These are phyloP conservation scores for Chaetoceros muelleri DNA, from an alignment of 108 stramenopile genomes.

Conservation along the genomic window DNA sequence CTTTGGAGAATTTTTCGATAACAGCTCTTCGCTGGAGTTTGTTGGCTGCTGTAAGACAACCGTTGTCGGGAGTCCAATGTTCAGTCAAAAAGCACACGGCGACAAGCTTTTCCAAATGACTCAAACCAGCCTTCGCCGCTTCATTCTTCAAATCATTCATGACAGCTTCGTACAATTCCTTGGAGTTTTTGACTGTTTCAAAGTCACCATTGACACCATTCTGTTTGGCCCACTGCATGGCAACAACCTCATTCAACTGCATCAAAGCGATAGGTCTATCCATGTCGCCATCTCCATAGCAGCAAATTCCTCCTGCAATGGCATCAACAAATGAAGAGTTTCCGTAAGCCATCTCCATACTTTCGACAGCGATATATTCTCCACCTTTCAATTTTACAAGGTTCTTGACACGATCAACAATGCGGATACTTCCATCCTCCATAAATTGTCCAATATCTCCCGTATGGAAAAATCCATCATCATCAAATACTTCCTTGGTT, in stretches of 20 bases:
- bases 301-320: slow-evolving; percentile 65
- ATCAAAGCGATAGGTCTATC: slow-evolving; percentile 76
- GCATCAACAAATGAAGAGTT: slow-evolving; percentile 67
- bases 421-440: slow-evolving; percentile 65
- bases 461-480: slow-evolving; percentile 76
- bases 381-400: slow-evolving; percentile 90
- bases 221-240: slow-evolving; percentile 65
- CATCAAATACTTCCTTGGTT: slow-evolving; percentile 66
- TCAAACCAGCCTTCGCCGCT: slow-evolving; percentile 58
- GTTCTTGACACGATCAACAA: slow-evolving; percentile 90
- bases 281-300: slow-evolving; percentile 86
- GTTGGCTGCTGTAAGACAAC: slow-evolving; percentile 80
- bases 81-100: slow-evolving; percentile 39
- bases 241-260: slow-evolving; percentile 45
- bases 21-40: slow-evolving; percentile 78
- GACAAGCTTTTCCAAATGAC: slow-evolving; percentile 64
- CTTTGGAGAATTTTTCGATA: slow-evolving; percentile 39
- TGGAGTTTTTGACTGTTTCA: slow-evolving; percentile 34
- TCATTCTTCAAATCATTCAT: slow-evolving; percentile 50
- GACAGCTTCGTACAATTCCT: slow-evolving; percentile 60
- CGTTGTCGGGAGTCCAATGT: slow-evolving; percentile 85
- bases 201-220: slow-evolving; percentile 59
- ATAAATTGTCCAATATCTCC: slow-evolving; percentile 88
- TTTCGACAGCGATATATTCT: slow-evolving; percentile 85
- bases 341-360: slow-evolving; percentile 75